Evolutionary conservation across 768 basidiomycete species (phyloP).

Genomic region (Rhizopogon rudus): DNA sequence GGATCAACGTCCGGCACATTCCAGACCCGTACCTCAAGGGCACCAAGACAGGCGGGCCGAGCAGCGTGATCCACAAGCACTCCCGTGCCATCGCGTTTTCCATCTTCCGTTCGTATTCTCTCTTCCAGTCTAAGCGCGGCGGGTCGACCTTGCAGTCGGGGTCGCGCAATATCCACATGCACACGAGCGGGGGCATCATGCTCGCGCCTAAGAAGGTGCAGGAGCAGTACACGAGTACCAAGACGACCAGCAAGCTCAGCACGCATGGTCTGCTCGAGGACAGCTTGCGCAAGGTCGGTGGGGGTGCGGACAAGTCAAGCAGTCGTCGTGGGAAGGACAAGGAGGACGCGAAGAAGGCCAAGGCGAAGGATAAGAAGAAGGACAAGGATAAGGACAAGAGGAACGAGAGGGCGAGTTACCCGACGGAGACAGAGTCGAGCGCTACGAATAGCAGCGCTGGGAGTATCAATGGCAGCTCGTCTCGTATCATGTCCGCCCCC

Average conservation of each 20-base stretch:
- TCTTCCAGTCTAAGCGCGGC: slow-evolving; percentile 15
- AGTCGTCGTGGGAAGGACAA: slow-evolving; percentile 13
- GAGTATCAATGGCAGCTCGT: slow-evolving; percentile 11
- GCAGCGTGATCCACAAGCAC: slow-evolving; percentile 74
- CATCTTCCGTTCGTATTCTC: slow-evolving; percentile 57
- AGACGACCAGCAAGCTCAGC: slow-evolving; percentile 61
- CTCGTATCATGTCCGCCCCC: slow-evolving; percentile 6
- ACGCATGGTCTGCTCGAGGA: slow-evolving; percentile 65
- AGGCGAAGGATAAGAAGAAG: slow-evolving; percentile 17
- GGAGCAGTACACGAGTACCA: slow-evolving; percentile 72
- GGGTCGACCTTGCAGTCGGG: slow-evolving; percentile 6
- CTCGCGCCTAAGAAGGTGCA: slow-evolving; percentile 75
- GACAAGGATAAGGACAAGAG: slow-evolving; percentile 29
- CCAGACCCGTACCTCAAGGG: slow-evolving; percentile 42
- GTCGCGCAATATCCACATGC: slow-evolving; percentile 17
- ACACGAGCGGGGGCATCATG: slow-evolving; percentile 41
- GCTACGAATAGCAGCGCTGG: slow-evolving; percentile 24
- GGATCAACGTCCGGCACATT: slow-evolving; percentile 56
- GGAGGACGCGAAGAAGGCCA: slow-evolving; percentile 12
- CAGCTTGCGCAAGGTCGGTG: slow-evolving; percentile 18
- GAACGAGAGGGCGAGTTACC: slow-evolving; percentile 20
- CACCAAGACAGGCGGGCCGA: slow-evolving; percentile 48
- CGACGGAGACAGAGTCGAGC: slow-evolving; percentile 27
- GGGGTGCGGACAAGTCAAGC: slow-evolving; percentile 7
- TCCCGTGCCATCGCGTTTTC: slow-evolving; percentile 78